Conservation (phyloP, 306 rosid species). For the Castanea sativa region DNA sequence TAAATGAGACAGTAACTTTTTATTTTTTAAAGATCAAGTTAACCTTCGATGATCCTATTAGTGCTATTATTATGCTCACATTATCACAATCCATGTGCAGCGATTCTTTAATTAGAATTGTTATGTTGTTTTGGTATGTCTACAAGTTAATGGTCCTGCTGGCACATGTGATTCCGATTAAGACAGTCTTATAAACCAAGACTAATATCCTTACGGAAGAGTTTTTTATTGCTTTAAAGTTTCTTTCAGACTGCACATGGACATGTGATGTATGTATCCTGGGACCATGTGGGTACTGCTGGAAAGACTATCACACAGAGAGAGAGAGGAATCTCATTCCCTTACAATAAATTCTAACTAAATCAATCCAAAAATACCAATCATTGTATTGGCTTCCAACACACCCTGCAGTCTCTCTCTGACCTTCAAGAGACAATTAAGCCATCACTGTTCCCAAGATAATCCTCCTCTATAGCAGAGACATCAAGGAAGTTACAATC, state of each 20-base stretch:
- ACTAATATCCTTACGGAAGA: conserved; percentile 23
- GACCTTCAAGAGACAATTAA: conserved; percentile 29
- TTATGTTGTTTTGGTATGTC: conserved; percentile 15
- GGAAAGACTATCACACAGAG: conserved; percentile 33
- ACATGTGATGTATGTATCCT: conserved; percentile 35
- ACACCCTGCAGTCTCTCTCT: conserved; percentile 27
- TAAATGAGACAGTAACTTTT: neutral
- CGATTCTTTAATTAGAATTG: neutral
- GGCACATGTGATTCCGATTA: conserved; percentile 35
- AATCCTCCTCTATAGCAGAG: conserved; percentile 6
- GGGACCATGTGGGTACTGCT: conserved; percentile 58
- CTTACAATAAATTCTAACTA: conserved; percentile 35
- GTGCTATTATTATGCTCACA: neutral
- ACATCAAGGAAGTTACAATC: conserved; percentile 9
- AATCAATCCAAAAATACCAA: conserved; percentile 41
- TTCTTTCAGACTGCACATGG: conserved; percentile 60
- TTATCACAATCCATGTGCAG: conserved; percentile 16
- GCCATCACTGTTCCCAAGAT: conserved; percentile 25
- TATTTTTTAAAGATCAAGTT: neutral
- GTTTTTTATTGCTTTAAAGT: conserved; percentile 42
- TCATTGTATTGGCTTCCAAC: conserved; percentile 50
- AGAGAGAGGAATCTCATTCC: conserved; percentile 36
- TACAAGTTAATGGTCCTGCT: conserved; percentile 35
- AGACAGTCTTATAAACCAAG: conserved; percentile 33
- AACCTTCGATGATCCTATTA: neutral